phyloP scores from a whole-genome alignment of 176 grass and related monocot genomes.

The Guadua angustifolia region DNA sequence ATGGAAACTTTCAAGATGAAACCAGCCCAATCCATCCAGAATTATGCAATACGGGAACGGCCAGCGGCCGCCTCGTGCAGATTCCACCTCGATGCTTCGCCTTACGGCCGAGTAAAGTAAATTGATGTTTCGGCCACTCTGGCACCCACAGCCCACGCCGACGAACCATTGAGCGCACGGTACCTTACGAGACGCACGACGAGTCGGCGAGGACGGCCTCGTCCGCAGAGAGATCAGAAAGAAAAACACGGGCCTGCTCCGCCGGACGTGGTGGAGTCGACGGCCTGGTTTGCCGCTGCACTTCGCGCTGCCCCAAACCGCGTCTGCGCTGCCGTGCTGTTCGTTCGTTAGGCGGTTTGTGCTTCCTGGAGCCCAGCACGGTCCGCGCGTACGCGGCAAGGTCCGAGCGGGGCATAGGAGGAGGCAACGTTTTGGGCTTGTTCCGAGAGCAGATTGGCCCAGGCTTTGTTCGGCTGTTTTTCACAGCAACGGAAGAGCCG shows the following conservation, averaged over 20 bases:
- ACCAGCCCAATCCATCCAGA: background rate
- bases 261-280: background rate
- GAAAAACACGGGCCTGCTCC: background rate
- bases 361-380: background rate
- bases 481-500: too few species aligned
- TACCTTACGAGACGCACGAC: too few species aligned
- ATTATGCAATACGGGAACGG: background rate
- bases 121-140: background rate
- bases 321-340: background rate
- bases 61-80: background rate
- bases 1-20: background rate
- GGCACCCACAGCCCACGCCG: background rate
- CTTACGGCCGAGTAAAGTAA: too few species aligned
- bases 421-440: too few species aligned
- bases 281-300: background rate
- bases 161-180: too few species aligned
- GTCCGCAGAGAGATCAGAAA: background rate
- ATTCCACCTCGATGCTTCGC: background rate
- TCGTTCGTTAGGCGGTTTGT: background rate
- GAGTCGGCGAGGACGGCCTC: background rate
- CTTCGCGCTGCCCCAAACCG: background rate
- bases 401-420: too few species aligned
- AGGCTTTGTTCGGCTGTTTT: too few species aligned
- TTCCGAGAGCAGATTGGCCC: too few species aligned
- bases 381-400: too few species aligned